Conservation (phyloP, 176 grass and related monocot species). For the Raddia distichophylla region DNA sequence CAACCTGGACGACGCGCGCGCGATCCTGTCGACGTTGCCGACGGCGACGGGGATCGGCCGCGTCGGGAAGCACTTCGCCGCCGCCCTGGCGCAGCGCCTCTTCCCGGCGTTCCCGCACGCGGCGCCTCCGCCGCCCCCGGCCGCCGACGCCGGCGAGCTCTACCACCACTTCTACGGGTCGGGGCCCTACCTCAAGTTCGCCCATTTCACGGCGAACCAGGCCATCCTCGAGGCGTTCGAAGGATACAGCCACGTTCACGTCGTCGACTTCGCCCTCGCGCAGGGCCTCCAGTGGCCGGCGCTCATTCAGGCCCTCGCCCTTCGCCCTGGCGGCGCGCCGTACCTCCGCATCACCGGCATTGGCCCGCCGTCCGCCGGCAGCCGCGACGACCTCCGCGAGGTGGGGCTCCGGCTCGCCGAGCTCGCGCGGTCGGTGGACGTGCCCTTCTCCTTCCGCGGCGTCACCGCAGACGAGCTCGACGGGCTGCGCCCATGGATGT, state of each 20-base stretch:
- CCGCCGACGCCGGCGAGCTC: conserved; percentile 10
- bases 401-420: conserved; percentile 61
- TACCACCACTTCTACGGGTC: conserved; percentile 67
- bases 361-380: conserved; percentile 3
- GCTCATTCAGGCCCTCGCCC: conserved; percentile 52
- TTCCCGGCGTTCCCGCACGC: conserved; percentile 31
- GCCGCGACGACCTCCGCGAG: conserved; percentile 56
- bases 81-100: conserved; percentile 60
- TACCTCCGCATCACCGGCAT: conserved; percentile 58
- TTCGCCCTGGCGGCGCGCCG: conserved; percentile 41
- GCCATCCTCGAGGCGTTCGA: conserved; percentile 59
- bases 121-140: not conserved
- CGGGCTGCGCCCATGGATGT: conserved; percentile 53
- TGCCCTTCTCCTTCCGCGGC: conserved; percentile 61
- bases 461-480: conserved; percentile 51
- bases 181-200: conserved; percentile 75
- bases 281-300: conserved; percentile 65
- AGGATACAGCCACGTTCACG: conserved; percentile 43
- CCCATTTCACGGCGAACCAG: conserved; percentile 67
- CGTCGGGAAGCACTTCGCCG: conserved; percentile 64
- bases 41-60: conserved; percentile 62
- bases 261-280: conserved; percentile 62
- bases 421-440: conserved; percentile 38
- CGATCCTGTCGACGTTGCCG: conserved; percentile 27
- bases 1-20: conserved; percentile 41